Base-by-base conservation (phyloP, 1,139 yeast species). In the Blastobotrys elegans region DNA sequence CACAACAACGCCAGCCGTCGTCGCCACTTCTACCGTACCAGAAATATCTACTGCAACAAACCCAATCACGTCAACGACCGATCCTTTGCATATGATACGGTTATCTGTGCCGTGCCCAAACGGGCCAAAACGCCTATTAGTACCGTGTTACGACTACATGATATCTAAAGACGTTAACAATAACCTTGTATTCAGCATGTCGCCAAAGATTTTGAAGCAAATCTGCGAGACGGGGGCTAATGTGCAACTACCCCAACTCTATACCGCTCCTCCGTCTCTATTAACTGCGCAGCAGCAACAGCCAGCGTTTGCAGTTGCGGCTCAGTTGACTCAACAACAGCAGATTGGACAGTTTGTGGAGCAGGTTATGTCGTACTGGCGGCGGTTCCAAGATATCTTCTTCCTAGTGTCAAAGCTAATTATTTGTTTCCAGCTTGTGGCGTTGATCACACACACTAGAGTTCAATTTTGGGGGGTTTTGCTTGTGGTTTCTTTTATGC, bases 61-160 rank as follows among this genome's bases (percentile, higher is more conserved):
- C 16, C 17, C 35, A 16, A 21, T 17, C 17, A 40, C 36, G 4
- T 14, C 43, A 24, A 20, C 48, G 13, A 27, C 45, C 22, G 42
- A 46, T 13, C 48, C 48, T 7, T 27, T 49, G 34, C 44, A 47
- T 40, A 47, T 41, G 21, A 26, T 34, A 4, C 27, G 30, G 26
- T n/a, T 41, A 14, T 36, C 42, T n/a, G 32, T 49, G 22, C 43
- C 50, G 29, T 26, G 33, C 10, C 44, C 31, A 14, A n/a, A 22
- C 36, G 51, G 52, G 29, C 38, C 33, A 13, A 22, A 40, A 24
- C 21, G 34, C 8, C 22, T 51, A 13, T 17, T 41, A 3, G 38
- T 51, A 17, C 54, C 54, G 7, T 43, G 49, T 40, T 50, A 44
- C 38, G 54, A 51, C n/a, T 51, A 47, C 41, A 44, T 51, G 48